Evolutionary conservation across 768 basidiomycete species (phyloP), one percentile per base, ranked within the genome.

Genomic region (Lactarius akahatsu): DNA sequence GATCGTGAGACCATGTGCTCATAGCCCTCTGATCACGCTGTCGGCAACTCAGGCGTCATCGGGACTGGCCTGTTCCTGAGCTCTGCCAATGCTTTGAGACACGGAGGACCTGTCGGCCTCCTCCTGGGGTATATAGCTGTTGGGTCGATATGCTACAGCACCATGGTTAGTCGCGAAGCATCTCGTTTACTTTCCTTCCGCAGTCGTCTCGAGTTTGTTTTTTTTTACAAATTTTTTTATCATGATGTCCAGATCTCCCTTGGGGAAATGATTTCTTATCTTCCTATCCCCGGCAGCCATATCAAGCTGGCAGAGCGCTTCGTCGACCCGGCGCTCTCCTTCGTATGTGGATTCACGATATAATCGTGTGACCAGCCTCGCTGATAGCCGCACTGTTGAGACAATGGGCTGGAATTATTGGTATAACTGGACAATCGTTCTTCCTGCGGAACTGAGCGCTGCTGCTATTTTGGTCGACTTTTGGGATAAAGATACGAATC

Each of bases 261-360:
- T 47, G 83, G 87, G 9, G 88, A 89, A 77, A 89, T 90, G 91
- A 73, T 93, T 56, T 85, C 91, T 0, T 93, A 81, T 75, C 81
- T 94, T 6, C 92, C 92, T 0, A 81, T 94, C 59, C 82, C 90
- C 32, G 92, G 92, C 64, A 91, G 86, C 52, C 91, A 92, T 71
- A 92, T 93, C 75, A 90, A 81, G 66, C 77, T 94, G 20, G 87
- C 92, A 0, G 91, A 89, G 74, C 89, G 92, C 38, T 94, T 94
- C 71, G 87, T 94, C 9, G 85, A 91, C 67, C 88, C 85, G 18
- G 88, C 90, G 1, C 78, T 91, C 66, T 89, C 90, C n/a, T 80
- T 80, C n/a, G 68, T 69, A 57, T 10, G 61, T 34, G 3, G n/a
- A 43, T 43, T 23, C 15, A 26, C 23, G 30, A 54, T 58, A 36